Percentiles rank a stretch among this genome's conserved stretches.
These are phyloP conservation scores for Canavalia gladiata DNA, from an alignment of 306 rosid genomes.

Conservation along the genomic window DNA sequence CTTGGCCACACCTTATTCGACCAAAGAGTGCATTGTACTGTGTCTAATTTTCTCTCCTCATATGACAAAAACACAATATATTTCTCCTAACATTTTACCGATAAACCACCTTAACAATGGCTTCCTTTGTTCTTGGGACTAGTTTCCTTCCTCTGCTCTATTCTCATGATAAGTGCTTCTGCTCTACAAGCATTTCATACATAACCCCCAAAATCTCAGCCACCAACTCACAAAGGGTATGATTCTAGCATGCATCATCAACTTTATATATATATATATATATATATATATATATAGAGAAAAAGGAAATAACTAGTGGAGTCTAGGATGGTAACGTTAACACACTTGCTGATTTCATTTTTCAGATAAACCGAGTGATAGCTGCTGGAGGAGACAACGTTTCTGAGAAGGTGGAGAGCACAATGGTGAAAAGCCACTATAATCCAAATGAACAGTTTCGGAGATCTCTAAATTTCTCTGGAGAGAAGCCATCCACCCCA, in stretches of 20 bases:
- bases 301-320: not conserved
- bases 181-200: constrained; percentile 15
- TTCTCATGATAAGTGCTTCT: constrained; percentile 38
- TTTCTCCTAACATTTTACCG: not conserved
- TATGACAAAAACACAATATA: not conserved
- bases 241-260: not conserved
- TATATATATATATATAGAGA: too few species aligned
- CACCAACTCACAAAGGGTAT: constrained; percentile 47
- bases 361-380: constrained; percentile 50
- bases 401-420: constrained; percentile 31
- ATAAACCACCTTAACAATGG: constrained; percentile 31
- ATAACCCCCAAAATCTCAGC: constrained; percentile 21
- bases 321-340: not conserved
- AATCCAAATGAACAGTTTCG: not conserved
- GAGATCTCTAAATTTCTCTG: constrained; percentile 59
- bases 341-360: not conserved
- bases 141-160: constrained; percentile 44
- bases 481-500: constrained; percentile 72
- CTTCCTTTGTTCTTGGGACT: constrained; percentile 57
- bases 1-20: not conserved
- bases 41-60: not conserved
- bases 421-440: not conserved
- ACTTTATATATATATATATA: too few species aligned
- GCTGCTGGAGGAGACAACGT: constrained; percentile 33
- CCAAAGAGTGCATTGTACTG: not conserved